Evolutionary conservation across 2,329 filamentous ascomycete genomes (phyloP), one percentile per base, ranked within the genome.

Genomic region (Neopestalotiopsis sp.): DNA sequence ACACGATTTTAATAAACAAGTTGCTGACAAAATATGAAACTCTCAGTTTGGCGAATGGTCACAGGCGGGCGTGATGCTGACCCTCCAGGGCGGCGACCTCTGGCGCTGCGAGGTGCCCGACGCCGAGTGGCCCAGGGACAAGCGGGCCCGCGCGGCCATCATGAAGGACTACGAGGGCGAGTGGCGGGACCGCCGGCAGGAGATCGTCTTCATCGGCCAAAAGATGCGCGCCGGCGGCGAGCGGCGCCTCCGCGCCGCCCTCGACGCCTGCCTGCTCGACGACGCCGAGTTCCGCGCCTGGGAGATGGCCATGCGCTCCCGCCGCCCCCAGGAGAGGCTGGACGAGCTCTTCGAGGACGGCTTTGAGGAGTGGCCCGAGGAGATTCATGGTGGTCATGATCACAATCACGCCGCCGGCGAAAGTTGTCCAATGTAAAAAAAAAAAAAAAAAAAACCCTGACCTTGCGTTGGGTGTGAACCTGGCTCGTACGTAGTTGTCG

Each of bases 151-250:
- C 75, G 81, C 69, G 2, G 86, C 86, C 0, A 81, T 85, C 63
- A 81, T 88, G 66, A 76, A 79, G 0, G 77, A 83, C n/a, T 83
- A 86, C 0, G 81, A 87, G 42, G 88, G 87, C 0, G 84, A 88
- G 69, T 93, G 90, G 90, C 91, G 90, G 0, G 91, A 94, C 72
- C 84, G 91, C 1, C 83, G 91, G 2, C 91, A 94, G 76, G 91
- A 94, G 76, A 76, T 94, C 6, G 91, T 94, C 2, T 92, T 94
- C 70, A 93, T 94, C 68, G 91, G 91, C 0, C 90, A 93, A 77
- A 84, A 84, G 5, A 82, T 94, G 14, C 84, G 92, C 64, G 74
- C 83, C 1, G 74, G 74, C 2, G 76, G 73, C 0, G 73, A 76
- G 32, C 17, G 77, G 5, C 83, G 81, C 0, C 80, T 94, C 17